These are phyloP conservation scores for Ascosphaera apis DNA, from an alignment of 2,329 filamentous ascomycete genomes.

Conservation along the genomic window DNA sequence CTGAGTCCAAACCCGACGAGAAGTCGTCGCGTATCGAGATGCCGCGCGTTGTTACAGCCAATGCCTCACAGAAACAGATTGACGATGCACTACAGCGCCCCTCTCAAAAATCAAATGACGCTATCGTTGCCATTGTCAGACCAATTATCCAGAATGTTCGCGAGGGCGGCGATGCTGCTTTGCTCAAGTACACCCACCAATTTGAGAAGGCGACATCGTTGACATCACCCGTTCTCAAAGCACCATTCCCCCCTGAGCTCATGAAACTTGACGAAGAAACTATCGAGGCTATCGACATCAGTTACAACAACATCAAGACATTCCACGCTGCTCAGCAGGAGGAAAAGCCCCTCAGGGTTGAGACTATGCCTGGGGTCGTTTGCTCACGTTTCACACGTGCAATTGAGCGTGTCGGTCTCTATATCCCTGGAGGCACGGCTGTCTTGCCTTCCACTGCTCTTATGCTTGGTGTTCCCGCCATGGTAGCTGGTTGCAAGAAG, in stretches of 20 bases:
- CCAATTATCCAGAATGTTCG: constrained; percentile 83
- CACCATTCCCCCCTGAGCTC: constrained; percentile 62
- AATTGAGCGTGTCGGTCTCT: constrained; percentile 89
- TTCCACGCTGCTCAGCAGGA: constrained; percentile 89
- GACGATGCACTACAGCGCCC: constrained; percentile 60
- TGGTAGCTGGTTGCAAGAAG: constrained; percentile 89
- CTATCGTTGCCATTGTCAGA: constrained; percentile 71
- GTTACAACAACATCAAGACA: constrained; percentile 78
- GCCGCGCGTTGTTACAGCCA: constrained; percentile 50
- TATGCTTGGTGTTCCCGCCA: constrained; percentile 93
- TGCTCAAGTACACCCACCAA: constrained; percentile 88
- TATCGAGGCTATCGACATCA: constrained; percentile 75
- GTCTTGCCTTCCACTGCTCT: constrained; percentile 93
- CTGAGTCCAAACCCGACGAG: constrained; percentile 29
- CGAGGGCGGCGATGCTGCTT: constrained; percentile 59
- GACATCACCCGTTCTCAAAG: constrained; percentile 67
- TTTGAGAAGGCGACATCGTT: constrained; percentile 91
- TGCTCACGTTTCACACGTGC: constrained; percentile 83
- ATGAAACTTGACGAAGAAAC: constrained; percentile 75
- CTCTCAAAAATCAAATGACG: constrained; percentile 83
- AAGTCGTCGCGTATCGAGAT: constrained; percentile 61
- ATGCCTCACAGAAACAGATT: constrained; percentile 41
- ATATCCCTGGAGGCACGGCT: constrained; percentile 86
- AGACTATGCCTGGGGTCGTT: constrained; percentile 93
- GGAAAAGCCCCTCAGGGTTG: constrained; percentile 56